Conservation (phyloP, 2,329 filamentous ascomycete genomes). For the Colletotrichum simmondsii region DNA sequence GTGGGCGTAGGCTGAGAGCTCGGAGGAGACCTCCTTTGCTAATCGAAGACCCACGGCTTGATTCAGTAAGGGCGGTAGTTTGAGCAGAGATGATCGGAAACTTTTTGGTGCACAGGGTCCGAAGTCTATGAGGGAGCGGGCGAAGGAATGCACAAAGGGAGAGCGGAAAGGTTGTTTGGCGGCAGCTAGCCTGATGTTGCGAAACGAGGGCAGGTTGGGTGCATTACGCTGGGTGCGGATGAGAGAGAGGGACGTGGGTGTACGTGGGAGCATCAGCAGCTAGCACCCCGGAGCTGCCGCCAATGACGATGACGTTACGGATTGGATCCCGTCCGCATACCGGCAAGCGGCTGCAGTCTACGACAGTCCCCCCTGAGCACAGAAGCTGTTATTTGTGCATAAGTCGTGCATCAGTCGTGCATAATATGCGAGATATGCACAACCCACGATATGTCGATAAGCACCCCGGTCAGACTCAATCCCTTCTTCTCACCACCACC, state of each 20-base stretch:
- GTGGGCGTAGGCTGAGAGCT: conserved; percentile 17
- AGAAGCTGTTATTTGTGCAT: neutral
- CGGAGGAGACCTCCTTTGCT: neutral
- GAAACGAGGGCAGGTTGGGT: conserved; percentile 24
- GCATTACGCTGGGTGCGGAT: conserved; percentile 1
- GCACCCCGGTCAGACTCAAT: neutral
- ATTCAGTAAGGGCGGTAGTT: conserved; percentile 24
- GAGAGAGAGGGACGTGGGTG: neutral
- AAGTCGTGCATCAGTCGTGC: neutral
- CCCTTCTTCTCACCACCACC: neutral
- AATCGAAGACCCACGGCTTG: conserved; percentile 20
- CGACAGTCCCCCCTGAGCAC: conserved; percentile 3
- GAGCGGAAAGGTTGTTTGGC: conserved; percentile 17
- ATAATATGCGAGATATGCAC: conserved; percentile 5
- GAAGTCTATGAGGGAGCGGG: conserved; percentile 20
- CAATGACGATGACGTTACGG: conserved; percentile 31
- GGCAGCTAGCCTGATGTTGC: conserved; percentile 17
- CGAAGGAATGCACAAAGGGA: conserved; percentile 23
- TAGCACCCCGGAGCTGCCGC: conserved; percentile 27
- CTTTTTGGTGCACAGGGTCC: conserved; percentile 29
- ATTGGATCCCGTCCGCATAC: conserved; percentile 14
- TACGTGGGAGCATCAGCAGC: conserved; percentile 5
- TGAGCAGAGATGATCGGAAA: conserved; percentile 20
- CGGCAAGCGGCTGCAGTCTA: conserved; percentile 21
- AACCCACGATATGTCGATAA: neutral